phyloP scores from a whole-genome alignment of 2,329 filamentous ascomycete genomes.

The Hymenoscyphus fraxineus region DNA sequence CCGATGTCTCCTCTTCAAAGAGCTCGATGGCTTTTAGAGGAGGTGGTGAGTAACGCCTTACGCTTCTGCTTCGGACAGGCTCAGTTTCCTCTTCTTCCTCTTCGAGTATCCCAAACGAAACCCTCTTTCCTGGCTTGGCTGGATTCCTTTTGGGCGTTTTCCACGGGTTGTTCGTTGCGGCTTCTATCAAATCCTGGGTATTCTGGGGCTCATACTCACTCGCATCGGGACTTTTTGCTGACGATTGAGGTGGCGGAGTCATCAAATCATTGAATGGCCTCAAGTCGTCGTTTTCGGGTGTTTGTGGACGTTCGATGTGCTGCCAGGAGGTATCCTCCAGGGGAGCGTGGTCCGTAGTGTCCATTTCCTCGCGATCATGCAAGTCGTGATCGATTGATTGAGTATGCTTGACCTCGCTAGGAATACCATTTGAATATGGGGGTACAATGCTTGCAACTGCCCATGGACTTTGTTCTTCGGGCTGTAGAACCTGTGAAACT shows the following conservation, averaged over 20 bases:
- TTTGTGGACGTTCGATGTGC: slow-evolving; percentile 17
- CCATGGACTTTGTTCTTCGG: slow-evolving; percentile 12
- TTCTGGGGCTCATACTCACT: slow-evolving; percentile 8
- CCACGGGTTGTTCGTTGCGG: slow-evolving; percentile 31
- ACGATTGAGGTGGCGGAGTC: slow-evolving; percentile 19
- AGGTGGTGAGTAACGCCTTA: slow-evolving; percentile 20
- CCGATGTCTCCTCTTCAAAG: slow-evolving; percentile 17
- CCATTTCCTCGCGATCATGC: neutral
- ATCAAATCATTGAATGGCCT: slow-evolving; percentile 25
- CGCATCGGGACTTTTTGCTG: too few species aligned
- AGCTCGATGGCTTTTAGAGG: slow-evolving; percentile 14
- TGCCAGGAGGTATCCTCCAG: slow-evolving; percentile 15
- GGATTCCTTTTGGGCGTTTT: slow-evolving; percentile 17
- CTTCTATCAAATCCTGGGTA: slow-evolving; percentile 28
- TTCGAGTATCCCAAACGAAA: slow-evolving; percentile 29
- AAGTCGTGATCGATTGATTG: neutral
- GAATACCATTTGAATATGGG: neutral
- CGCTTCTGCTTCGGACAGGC: neutral
- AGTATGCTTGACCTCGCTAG: neutral
- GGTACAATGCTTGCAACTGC: neutral
- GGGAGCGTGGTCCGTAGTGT: neutral
- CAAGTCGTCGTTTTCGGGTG: slow-evolving; percentile 16
- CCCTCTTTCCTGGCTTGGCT: slow-evolving; percentile 25
- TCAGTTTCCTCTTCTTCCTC: slow-evolving; percentile 13
- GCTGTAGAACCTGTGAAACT: slow-evolving; percentile 6